These are phyloP conservation scores for Neohortaea acidophila DNA, from an alignment of 495 filamentous ascomycete genomes.

Conservation along the genomic window DNA sequence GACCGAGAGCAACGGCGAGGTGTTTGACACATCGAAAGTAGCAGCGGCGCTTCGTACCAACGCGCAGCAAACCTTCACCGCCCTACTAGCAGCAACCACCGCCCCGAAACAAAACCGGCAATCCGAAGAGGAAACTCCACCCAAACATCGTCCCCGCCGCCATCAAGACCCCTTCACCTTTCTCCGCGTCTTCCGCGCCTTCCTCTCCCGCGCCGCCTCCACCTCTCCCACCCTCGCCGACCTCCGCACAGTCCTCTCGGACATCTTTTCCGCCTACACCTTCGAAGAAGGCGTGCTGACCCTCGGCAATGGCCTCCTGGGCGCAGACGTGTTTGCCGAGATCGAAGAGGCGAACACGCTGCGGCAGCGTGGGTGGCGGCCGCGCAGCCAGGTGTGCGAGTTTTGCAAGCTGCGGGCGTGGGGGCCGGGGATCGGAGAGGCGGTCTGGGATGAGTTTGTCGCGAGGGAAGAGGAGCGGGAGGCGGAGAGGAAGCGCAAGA, in stretches of 20 bases:
- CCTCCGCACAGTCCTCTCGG: conserved; percentile 64
- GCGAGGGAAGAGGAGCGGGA: conserved; percentile 37
- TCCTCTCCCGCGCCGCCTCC: conserved; percentile 66
- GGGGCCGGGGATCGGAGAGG: conserved; percentile 70
- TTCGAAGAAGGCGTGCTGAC: conserved; percentile 79
- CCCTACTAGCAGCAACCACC: conserved; percentile 45
- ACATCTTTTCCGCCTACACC: conserved; percentile 86
- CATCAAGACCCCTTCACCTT: conserved; percentile 46
- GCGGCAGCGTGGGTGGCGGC: conserved; percentile 80
- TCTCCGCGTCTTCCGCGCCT: conserved; percentile 75
- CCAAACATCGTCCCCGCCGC: conserved; percentile 23
- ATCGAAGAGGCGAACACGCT: conserved; percentile 59
- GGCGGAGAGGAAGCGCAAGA: conserved; percentile 15
- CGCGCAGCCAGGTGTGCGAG: conserved; percentile 72
- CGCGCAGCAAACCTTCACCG: conserved; percentile 82
- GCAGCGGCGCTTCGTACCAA: conserved; percentile 51
- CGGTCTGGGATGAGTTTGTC: conserved; percentile 72
- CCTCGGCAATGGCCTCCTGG: conserved; percentile 72
- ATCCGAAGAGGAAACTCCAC: conserved; percentile 12
- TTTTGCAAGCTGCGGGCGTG: conserved; percentile 69
- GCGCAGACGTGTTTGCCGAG: conserved; percentile 76
- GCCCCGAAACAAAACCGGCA: conserved; percentile 38
- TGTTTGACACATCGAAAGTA: conserved; percentile 30
- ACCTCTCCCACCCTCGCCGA: conserved; percentile 78
- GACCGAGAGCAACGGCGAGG: conserved; percentile 3